Percentiles rank a stretch among this genome's conserved stretches.
Evolutionary conservation across 208 protist genomes (phyloP).

Genomic region (Crithidia expoeki): DNA sequence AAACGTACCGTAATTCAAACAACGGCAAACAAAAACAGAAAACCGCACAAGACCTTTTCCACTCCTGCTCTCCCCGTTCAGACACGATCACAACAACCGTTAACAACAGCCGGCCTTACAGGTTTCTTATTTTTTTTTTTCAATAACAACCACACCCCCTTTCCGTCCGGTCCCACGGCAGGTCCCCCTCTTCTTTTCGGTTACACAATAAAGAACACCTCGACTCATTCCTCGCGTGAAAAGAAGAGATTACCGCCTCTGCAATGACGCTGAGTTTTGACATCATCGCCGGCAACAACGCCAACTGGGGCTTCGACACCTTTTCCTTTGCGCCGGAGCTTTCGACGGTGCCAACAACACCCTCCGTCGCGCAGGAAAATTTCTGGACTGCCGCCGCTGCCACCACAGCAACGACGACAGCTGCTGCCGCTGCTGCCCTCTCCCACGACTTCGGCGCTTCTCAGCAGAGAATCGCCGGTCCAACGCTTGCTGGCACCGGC

Average conservation of each 20-base stretch:
- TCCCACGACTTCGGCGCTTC: slow-evolving; percentile 11
- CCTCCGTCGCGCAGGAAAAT: background rate
- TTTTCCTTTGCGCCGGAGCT: slow-evolving; percentile 20
- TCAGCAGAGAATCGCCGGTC: slow-evolving; percentile 6
- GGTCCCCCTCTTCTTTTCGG: no score
- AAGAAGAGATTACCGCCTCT: no score
- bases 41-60: no score
- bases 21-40: no score
- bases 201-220: no score
- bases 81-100: no score
- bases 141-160: no score
- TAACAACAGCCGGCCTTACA: no score
- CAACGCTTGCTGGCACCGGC: background rate
- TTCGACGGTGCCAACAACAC: background rate
- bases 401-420: background rate
- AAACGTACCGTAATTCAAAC: no score
- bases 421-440: slow-evolving; percentile 7
- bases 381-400: background rate
- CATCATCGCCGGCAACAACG: slow-evolving; percentile 34
- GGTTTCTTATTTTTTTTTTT: no score
- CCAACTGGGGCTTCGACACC: slow-evolving; percentile 35
- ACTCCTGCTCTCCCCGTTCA: no score
- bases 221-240: background rate
- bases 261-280: slow-evolving; percentile 40
- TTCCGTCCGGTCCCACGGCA: no score